Percentiles rank a stretch among this genome's conserved stretches.
phyloP scores from a whole-genome alignment of 805 yeast genomes.

The Candida adriatica region DNA sequence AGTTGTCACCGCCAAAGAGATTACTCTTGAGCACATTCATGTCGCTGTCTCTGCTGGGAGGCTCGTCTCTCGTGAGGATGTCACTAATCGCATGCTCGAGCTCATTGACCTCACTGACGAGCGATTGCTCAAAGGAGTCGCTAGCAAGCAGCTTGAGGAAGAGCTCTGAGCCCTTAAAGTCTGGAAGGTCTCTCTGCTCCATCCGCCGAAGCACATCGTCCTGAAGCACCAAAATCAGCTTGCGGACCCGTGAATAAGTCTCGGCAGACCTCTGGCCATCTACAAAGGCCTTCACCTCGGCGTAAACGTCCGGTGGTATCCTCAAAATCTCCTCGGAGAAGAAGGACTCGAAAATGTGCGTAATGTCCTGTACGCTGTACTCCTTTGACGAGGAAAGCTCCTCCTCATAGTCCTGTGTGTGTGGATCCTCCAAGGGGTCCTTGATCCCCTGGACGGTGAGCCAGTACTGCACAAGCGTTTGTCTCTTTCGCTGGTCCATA shows the following conservation, averaged over 20 bases:
- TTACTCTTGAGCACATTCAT: conserved; percentile 13
- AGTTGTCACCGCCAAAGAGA: conserved; percentile 21
- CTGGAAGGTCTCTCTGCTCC: conserved; percentile 45
- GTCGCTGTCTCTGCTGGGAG: conserved; percentile 2
- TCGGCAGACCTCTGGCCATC: conserved; percentile 13
- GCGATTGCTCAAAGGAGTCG: conserved; percentile 27
- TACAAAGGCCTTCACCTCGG: conserved; percentile 33
- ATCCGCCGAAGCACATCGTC: conserved; percentile 42
- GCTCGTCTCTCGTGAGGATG: conserved; percentile 10
- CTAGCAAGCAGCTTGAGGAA: conserved; percentile 48
- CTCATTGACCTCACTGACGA: conserved; percentile 23
- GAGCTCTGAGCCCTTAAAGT: conserved; percentile 52
- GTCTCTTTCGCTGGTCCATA: conserved; percentile 44
- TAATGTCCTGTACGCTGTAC: conserved; percentile 43
- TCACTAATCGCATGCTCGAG: conserved; percentile 13
- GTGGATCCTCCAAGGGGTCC: conserved; percentile 56
- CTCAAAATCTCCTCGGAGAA: conserved; percentile 29
- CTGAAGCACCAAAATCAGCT: conserved; percentile 54
- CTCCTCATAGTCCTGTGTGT: conserved; percentile 24
- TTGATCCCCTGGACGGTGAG: conserved; percentile 56
- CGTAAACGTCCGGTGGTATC: conserved; percentile 22
- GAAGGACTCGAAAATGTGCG: conserved; percentile 38
- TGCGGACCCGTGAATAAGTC: conserved; percentile 48
- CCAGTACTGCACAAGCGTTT: conserved; percentile 55
- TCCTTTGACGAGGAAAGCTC: conserved; percentile 28